These are phyloP conservation scores for Allomyces arbusculus DNA, from an alignment of 192 early-diverging fungal genomes.

Conservation along the genomic window DNA sequence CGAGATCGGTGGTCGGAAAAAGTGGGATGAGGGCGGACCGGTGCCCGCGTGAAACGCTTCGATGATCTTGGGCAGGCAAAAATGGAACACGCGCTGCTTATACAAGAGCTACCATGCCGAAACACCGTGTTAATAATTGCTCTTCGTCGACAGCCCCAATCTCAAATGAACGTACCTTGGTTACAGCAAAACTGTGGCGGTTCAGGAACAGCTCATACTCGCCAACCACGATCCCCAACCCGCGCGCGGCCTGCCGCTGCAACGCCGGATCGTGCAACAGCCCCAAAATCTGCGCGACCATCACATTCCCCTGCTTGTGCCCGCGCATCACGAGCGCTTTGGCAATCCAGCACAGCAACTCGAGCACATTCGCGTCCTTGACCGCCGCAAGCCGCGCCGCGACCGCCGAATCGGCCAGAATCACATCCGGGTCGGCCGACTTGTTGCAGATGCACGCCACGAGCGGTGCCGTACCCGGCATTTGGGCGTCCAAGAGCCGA, in stretches of 20 bases:
- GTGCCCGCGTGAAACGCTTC: conserved; percentile 6
- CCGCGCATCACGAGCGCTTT: conserved; percentile 41
- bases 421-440: neutral
- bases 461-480: too few relatives aligned
- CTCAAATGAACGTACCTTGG: too few relatives aligned
- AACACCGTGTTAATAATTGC: neutral
- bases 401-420: neutral
- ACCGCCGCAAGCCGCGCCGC: too few relatives aligned
- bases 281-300: conserved; percentile 27
- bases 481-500: too few relatives aligned
- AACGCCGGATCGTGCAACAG: conserved; percentile 20
- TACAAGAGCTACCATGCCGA: conserved; percentile 27
- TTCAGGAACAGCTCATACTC: conserved; percentile 2
- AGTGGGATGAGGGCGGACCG: neutral
- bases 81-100: conserved; percentile 69
- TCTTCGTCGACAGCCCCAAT: too few relatives aligned
- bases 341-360: conserved; percentile 21
- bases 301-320: conserved; percentile 25
- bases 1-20: neutral
- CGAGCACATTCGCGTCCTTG: too few relatives aligned
- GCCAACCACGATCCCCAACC: conserved; percentile 63
- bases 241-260: conserved; percentile 34
- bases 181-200: too few relatives aligned
- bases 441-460: neutral
- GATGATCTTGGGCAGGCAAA: conserved; percentile 31